Evolutionary conservation across 139 green algal species (phyloP).

Genomic region (Chlorella sp.): DNA sequence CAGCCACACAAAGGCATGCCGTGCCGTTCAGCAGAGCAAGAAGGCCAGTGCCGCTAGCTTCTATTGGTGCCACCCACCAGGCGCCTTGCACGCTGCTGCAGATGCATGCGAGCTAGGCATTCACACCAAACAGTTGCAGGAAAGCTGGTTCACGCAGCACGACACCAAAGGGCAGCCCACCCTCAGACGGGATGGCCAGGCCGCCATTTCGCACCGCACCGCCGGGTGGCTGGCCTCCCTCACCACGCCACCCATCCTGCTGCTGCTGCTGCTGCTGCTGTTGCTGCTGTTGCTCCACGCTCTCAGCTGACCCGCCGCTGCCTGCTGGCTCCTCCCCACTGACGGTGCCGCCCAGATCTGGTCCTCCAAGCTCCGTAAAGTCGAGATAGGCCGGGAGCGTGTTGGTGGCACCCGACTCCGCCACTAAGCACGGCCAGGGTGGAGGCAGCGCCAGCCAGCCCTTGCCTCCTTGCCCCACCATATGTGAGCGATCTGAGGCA

Average conservation of each 20-base stretch:
- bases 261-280: not conserved
- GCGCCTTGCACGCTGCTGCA: too few relatives aligned
- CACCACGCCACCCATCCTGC: too few relatives aligned
- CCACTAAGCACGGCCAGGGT: constrained; percentile 43
- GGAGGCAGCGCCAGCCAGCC: constrained; percentile 54
- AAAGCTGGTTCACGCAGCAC: not conserved
- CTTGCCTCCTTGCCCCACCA: constrained; percentile 28
- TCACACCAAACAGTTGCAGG: not conserved
- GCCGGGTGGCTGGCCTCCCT: not conserved
- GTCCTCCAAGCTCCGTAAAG: not conserved
- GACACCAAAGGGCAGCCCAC: not conserved
- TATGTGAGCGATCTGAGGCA: constrained; percentile 60
- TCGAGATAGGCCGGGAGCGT: constrained; percentile 41
- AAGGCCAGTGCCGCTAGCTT: too few relatives aligned
- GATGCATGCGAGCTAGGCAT: not conserved
- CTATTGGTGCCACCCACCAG: too few relatives aligned
- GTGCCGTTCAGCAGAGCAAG: too few relatives aligned
- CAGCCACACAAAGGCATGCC: too few relatives aligned
- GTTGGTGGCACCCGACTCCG: not conserved
- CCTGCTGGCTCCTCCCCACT: too few relatives aligned
- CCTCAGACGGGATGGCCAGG: not conserved
- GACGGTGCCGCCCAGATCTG: too few relatives aligned
- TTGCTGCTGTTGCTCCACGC: not conserved
- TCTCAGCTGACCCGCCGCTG: too few relatives aligned
- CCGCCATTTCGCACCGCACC: not conserved